Evolutionary conservation across 2,329 filamentous ascomycete species (phyloP).

Genomic region (Sporothrix luriei): DNA sequence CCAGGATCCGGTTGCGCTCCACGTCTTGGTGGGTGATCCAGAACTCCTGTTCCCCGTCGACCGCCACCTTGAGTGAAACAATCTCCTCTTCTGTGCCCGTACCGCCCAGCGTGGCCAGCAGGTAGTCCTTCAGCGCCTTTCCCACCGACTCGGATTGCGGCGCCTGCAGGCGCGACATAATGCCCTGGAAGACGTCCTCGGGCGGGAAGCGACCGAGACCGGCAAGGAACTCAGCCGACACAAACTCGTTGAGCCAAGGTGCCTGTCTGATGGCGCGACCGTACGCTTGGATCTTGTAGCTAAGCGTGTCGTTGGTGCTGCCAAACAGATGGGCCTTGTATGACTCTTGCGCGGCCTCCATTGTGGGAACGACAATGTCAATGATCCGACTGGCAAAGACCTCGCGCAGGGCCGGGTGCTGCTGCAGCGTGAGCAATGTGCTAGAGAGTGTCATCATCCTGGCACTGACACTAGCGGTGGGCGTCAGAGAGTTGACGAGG

Average conservation of each 20-base stretch:
- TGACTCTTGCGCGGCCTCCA: slow-evolving; percentile 33
- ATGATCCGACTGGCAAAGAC: slow-evolving; percentile 30
- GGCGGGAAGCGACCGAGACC: slow-evolving; percentile 34
- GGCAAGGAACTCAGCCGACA: slow-evolving; percentile 32
- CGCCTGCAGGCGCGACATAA: slow-evolving; percentile 34
- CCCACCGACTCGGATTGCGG: slow-evolving; percentile 17
- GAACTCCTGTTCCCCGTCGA: slow-evolving; percentile 35
- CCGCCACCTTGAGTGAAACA: slow-evolving; percentile 25
- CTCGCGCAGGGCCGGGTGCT: slow-evolving; percentile 27
- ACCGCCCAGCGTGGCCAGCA: slow-evolving; percentile 34
- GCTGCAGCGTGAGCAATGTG: slow-evolving; percentile 31
- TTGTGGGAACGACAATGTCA: slow-evolving; percentile 31
- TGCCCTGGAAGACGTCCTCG: slow-evolving; percentile 32
- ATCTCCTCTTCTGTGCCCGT: slow-evolving; percentile 25
- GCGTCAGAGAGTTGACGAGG: slow-evolving; percentile 29
- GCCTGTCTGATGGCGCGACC: slow-evolving; percentile 32
- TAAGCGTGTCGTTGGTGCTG: slow-evolving; percentile 34
- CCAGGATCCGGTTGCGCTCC: slow-evolving; percentile 35
- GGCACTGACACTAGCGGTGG: slow-evolving; percentile 29
- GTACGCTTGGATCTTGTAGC: slow-evolving; percentile 34
- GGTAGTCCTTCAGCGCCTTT: slow-evolving; percentile 32
- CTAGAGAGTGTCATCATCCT: slow-evolving; percentile 35
- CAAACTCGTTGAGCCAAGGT: slow-evolving; percentile 33
- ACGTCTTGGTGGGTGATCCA: slow-evolving; percentile 32
- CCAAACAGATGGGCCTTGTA: slow-evolving; percentile 31